A percentile compares a stretch with the other conserved stretches of the same genome.
Evolutionary conservation across 805 yeast species (phyloP).

Genomic region (Vanderwaltozyma verrucispora): DNA sequence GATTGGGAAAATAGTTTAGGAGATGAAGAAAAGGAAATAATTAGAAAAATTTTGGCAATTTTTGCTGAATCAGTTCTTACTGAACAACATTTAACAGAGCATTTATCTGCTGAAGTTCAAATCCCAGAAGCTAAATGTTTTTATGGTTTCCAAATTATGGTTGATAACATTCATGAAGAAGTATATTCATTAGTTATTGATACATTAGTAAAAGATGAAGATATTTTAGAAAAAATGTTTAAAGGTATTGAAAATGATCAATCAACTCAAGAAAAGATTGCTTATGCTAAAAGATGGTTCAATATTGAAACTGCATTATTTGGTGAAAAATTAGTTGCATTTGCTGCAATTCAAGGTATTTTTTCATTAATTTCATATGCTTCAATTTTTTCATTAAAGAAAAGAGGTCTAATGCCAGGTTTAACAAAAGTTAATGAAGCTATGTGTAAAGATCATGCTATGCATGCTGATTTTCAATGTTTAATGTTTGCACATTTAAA

Average conservation of each 20-base stretch:
- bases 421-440: conserved; percentile 91
- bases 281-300: conserved; percentile 97
- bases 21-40: conserved; percentile 82
- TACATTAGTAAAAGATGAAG: conserved; percentile 87
- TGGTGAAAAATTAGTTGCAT: conserved; percentile 91
- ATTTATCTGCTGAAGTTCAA: conserved; percentile 94
- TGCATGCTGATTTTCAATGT: conserved; percentile 96
- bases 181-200: conserved; percentile 90
- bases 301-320: conserved; percentile 65
- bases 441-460: conserved; percentile 94
- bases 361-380: conserved; percentile 97
- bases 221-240: conserved; percentile 75
- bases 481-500: conserved; percentile 83
- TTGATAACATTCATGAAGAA: conserved; percentile 97
- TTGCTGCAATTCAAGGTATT: conserved; percentile 97
- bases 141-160: conserved; percentile 98
- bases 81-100: conserved; percentile 91
- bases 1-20: conserved; percentile 51
- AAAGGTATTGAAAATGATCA: conserved; percentile 90
- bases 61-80: conserved; percentile 95
- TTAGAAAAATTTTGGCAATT: conserved; percentile 85
- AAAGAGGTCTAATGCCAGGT: conserved; percentile 97
- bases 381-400: conserved; percentile 93
- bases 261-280: conserved; percentile 86
- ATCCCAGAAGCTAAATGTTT: conserved; percentile 95